These are phyloP conservation scores for Metschnikowia corniflorae DNA, from an alignment of 805 yeast species.

Conservation along the genomic window DNA sequence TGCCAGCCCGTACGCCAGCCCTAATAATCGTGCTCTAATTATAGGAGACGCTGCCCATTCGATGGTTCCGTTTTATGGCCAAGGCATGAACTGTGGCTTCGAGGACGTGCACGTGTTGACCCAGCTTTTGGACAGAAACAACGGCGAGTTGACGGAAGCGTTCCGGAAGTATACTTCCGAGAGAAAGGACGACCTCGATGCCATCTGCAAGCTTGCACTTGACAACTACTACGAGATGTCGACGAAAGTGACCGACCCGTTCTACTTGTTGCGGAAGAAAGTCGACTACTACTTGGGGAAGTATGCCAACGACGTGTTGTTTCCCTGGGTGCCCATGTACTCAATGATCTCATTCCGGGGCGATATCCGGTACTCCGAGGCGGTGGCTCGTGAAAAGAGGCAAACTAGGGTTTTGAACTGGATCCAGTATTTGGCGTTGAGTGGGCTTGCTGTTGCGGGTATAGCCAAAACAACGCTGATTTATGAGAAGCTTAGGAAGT, in stretches of 20 bases:
- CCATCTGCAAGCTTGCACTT: slow-evolving; percentile 76
- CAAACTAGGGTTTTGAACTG: slow-evolving; percentile 51
- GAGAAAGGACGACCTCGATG: slow-evolving; percentile 64
- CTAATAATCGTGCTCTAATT: slow-evolving; percentile 57
- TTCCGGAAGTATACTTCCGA: slow-evolving; percentile 51
- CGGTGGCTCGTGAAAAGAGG: slow-evolving; percentile 49
- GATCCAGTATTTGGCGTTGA: slow-evolving; percentile 21
- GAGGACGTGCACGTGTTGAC: slow-evolving; percentile 78
- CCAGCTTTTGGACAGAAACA: slow-evolving; percentile 41
- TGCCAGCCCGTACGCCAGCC: slow-evolving; percentile 65
- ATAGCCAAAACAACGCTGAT: slow-evolving; percentile 13
- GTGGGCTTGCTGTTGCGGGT: slow-evolving; percentile 11
- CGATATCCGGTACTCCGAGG: slow-evolving; percentile 73
- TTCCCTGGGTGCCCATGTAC: slow-evolving; percentile 77
- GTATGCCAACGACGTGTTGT: slow-evolving; percentile 43
- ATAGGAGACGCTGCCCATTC: slow-evolving; percentile 95
- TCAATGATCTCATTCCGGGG: slow-evolving; percentile 89
- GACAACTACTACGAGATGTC: slow-evolving; percentile 87
- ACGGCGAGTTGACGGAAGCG: slow-evolving; percentile 43
- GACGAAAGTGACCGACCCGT: slow-evolving; percentile 60
- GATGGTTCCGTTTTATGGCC: slow-evolving; percentile 98
- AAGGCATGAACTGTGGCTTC: slow-evolving; percentile 95
- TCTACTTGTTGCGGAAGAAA: slow-evolving; percentile 61
- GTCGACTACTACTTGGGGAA: slow-evolving; percentile 65
- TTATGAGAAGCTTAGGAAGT: slow-evolving; percentile 3